Evolutionary conservation across 1,139 yeast genomes (phyloP).

Genomic region (Candida tropicalis): DNA sequence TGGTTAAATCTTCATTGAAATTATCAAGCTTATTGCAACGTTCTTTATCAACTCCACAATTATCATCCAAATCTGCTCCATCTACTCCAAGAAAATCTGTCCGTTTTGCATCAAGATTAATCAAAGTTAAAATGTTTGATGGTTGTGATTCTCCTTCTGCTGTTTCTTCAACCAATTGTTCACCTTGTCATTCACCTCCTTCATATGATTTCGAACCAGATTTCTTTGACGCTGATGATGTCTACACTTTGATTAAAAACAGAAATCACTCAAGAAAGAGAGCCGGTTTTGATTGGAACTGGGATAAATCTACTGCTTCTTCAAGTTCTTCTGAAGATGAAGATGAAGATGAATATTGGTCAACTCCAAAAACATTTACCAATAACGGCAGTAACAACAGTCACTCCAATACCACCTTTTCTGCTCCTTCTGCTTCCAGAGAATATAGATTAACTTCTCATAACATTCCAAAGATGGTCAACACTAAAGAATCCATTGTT

Average conservation of each 20-base stretch:
- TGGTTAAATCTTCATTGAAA: constrained; percentile 43
- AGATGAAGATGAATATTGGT: constrained; percentile 19
- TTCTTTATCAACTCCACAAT: constrained; percentile 30
- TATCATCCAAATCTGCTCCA: constrained; percentile 16
- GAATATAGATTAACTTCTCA: constrained; percentile 18
- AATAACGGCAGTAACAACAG: neutral
- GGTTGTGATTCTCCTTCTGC: constrained; percentile 44
- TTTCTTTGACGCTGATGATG: constrained; percentile 18
- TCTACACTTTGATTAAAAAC: constrained; percentile 17
- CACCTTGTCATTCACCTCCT: constrained; percentile 40
- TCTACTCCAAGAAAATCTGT: constrained; percentile 30
- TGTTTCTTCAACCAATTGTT: constrained; percentile 35
- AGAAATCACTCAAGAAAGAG: constrained; percentile 4
- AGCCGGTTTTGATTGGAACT: constrained; percentile 20
- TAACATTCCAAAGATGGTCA: constrained; percentile 16
- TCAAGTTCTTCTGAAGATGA: constrained; percentile 15
- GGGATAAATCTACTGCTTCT: constrained; percentile 10
- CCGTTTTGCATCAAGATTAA: constrained; percentile 39
- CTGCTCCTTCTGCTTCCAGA: constrained; percentile 1
- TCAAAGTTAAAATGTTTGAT: constrained; percentile 44
- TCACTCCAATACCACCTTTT: neutral
- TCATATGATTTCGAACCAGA: constrained; percentile 8
- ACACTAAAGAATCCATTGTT: constrained; percentile 9
- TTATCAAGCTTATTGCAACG: constrained; percentile 26
- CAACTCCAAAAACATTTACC: constrained; percentile 10